A percentile compares a stretch with the other conserved stretches of the same genome.
Conservation (phyloP, 495 filamentous ascomycete species). For the Parachaetomium inaequale region DNA sequence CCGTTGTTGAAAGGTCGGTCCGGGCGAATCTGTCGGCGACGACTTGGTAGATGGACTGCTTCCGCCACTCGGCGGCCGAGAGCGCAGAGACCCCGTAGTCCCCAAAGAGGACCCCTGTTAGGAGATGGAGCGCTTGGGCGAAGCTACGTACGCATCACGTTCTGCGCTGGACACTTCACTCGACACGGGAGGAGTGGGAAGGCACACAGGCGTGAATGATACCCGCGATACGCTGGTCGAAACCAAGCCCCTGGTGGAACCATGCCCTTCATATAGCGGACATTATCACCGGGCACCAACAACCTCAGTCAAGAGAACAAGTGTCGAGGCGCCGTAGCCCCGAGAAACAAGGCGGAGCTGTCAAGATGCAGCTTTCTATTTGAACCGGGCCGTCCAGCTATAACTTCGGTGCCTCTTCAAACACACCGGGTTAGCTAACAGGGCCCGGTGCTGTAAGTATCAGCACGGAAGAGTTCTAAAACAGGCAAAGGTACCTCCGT, state of each 20-base stretch:
- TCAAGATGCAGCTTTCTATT: neutral
- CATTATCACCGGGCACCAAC: neutral
- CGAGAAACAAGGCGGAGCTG: neutral
- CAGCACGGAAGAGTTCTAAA: neutral
- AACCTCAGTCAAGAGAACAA: too few species aligned
- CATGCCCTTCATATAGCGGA: neutral
- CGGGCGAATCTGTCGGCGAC: slow-evolving; percentile 74
- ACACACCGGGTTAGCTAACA: neutral
- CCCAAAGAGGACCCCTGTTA: slow-evolving; percentile 4
- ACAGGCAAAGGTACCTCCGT: neutral
- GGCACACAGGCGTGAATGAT: too few species aligned
- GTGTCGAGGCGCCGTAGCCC: neutral
- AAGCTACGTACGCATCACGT: slow-evolving; percentile 8
- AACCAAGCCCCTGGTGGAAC: too few species aligned
- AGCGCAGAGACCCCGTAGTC: slow-evolving; percentile 17
- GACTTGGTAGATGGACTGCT: slow-evolving; percentile 68
- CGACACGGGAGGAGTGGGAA: neutral
- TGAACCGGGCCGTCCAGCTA: slow-evolving; percentile 16
- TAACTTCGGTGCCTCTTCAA: neutral
- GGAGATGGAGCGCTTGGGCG: slow-evolving; percentile 5
- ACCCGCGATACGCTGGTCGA: too few species aligned
- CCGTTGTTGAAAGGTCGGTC: slow-evolving; percentile 60
- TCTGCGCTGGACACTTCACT: neutral
- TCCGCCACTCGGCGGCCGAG: slow-evolving; percentile 41
- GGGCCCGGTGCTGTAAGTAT: neutral